These are phyloP conservation scores for Alternaria triticimaculans DNA, from an alignment of 2,329 filamentous ascomycete genomes.

Conservation along the genomic window DNA sequence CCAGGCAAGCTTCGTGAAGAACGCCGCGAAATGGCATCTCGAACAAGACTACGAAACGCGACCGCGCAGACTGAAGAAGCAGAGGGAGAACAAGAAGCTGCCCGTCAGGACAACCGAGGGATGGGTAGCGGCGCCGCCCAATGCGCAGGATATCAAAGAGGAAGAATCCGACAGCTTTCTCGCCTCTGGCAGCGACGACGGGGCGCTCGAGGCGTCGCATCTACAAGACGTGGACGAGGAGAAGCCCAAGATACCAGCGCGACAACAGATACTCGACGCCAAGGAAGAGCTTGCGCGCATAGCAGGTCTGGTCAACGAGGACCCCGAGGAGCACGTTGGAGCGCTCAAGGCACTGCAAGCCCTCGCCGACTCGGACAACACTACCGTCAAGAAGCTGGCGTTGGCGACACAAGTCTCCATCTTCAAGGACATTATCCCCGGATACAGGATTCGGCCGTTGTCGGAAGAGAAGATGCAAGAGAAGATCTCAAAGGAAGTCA, in stretches of 20 bases:
- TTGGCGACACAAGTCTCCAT: conserved; percentile 86
- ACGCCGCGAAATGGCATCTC: conserved; percentile 83
- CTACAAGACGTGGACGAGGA: conserved; percentile 52
- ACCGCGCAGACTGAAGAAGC: conserved; percentile 75
- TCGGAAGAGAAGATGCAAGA: conserved; percentile 75
- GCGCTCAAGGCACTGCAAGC: conserved; percentile 79
- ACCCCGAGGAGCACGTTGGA: conserved; percentile 87
- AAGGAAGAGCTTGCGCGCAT: conserved; percentile 92
- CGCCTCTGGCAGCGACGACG: conserved; percentile 59
- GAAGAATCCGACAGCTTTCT: conserved; percentile 70
- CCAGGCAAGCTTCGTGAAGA: conserved; percentile 69
- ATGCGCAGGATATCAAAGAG: conserved; percentile 54
- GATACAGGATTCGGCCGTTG: conserved; percentile 88
- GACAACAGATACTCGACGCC: conserved; percentile 81
- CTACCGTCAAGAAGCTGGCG: conserved; percentile 82
- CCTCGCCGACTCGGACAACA: conserved; percentile 72
- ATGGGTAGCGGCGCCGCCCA: conserved; percentile 63
- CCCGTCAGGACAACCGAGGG: conserved; percentile 89
- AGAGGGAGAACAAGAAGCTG: conserved; percentile 74
- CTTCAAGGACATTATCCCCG: conserved; percentile 95
- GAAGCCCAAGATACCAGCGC: conserved; percentile 71
- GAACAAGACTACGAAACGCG: conserved; percentile 89
- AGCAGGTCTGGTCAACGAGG: conserved; percentile 82
- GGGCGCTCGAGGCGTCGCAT: conserved; percentile 56
- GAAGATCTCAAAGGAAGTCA: conserved; percentile 91